A percentile compares a stretch with the other conserved stretches of the same genome.
Evolutionary conservation across 306 rosid species (phyloP).

Genomic region (Vicia villosa): DNA sequence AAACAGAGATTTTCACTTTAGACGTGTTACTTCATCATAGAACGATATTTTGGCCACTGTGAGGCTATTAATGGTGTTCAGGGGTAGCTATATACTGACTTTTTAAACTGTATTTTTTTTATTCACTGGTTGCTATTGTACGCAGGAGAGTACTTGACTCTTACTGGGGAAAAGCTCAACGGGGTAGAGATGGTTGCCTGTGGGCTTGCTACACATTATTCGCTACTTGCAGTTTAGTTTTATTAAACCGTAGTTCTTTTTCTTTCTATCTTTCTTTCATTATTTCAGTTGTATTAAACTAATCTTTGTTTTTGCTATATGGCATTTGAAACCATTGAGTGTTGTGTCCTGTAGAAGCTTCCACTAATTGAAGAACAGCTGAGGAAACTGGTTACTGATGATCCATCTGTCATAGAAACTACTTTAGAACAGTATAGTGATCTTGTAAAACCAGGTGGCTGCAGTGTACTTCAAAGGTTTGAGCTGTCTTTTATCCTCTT

Average conservation of each 20-base stretch:
- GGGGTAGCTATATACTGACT: neutral
- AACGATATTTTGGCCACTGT: neutral
- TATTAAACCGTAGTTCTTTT: constrained; percentile 28
- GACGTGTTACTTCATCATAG: neutral
- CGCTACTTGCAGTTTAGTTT: constrained; percentile 65
- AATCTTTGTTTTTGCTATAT: constrained; percentile 1
- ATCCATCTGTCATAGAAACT: constrained; percentile 81
- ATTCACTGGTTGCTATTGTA: constrained; percentile 17
- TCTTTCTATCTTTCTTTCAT: neutral
- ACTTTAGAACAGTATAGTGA: constrained; percentile 78
- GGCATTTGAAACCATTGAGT: constrained; percentile 25
- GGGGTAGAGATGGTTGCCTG: constrained; percentile 85
- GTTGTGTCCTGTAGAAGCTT: constrained; percentile 59
- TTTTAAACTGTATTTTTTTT: neutral
- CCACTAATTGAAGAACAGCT: constrained; percentile 80
- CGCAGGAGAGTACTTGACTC: constrained; percentile 91
- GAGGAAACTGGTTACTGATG: constrained; percentile 76
- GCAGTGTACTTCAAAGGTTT: constrained; percentile 70
- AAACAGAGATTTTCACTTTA: neutral
- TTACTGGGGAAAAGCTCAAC: constrained; percentile 79
- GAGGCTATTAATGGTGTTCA: neutral
- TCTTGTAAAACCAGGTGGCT: constrained; percentile 53
- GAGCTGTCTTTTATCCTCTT: constrained; percentile 25
- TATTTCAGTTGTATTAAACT: constrained; percentile 5
- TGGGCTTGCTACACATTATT: constrained; percentile 93